Evolutionary conservation across 202 grass and related monocot genomes (phyloP).

Genomic region (Zoysia matrella): DNA sequence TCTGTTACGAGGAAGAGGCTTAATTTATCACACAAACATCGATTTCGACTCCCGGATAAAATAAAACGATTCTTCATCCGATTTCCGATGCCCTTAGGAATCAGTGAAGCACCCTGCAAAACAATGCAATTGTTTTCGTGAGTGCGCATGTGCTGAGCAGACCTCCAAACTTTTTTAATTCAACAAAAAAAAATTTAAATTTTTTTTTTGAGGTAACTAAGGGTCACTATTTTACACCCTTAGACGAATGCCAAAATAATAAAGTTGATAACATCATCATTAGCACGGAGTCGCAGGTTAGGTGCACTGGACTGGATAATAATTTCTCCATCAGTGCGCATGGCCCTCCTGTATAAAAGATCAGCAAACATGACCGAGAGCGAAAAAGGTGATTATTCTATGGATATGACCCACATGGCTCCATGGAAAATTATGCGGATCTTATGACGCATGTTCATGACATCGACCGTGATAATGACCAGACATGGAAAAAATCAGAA

Average conservation of each 20-base stretch:
- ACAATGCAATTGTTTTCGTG: background rate
- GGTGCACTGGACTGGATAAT: background rate
- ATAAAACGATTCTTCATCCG: background rate
- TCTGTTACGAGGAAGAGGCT: no score
- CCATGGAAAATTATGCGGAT: background rate
- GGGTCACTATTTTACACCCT: no score
- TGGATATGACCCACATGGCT: background rate
- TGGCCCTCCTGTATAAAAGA: background rate
- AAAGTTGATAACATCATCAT: no score
- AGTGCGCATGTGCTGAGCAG: background rate
- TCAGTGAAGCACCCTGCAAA: no score
- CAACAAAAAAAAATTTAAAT: no score
- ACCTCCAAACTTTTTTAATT: background rate
- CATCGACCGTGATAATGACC: background rate
- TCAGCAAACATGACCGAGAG: background rate
- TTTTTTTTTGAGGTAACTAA: no score
- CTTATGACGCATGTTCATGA: background rate
- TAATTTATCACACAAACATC: no score
- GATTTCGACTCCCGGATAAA: no score
- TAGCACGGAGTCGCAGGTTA: background rate
- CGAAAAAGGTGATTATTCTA: background rate
- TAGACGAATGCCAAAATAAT: background rate
- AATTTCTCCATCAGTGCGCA: background rate
- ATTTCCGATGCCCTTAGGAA: background rate
- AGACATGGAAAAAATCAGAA: background rate